Evolutionary conservation across 129 eudicot genomes (phyloP).

Genomic region (Apium graveolens): DNA sequence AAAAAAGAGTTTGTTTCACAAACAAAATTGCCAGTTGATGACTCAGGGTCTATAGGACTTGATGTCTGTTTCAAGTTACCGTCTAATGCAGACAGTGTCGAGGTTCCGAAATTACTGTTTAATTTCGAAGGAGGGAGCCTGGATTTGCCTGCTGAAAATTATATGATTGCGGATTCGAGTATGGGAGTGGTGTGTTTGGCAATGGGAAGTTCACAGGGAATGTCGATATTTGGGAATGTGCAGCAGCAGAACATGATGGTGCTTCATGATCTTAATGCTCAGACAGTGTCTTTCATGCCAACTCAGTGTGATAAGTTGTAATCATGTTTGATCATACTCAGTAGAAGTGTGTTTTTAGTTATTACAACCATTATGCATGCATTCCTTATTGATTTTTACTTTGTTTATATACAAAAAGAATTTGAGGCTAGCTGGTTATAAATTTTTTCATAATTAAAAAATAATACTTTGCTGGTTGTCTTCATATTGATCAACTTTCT

Average conservation of each 20-base stretch:
- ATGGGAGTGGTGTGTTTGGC: slow-evolving; percentile 65
- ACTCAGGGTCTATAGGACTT: slow-evolving; percentile 47
- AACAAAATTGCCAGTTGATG: slow-evolving; percentile 47
- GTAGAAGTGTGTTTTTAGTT: neutral
- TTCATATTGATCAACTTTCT: too few relatives aligned
- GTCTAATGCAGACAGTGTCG: slow-evolving; percentile 16
- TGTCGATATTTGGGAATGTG: slow-evolving; percentile 74
- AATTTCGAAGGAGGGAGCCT: slow-evolving; percentile 52
- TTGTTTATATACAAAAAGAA: neutral
- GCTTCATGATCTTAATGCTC: slow-evolving; percentile 58
- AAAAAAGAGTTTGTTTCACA: slow-evolving; percentile 44
- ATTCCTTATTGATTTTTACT: neutral
- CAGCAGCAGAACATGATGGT: slow-evolving; percentile 75
- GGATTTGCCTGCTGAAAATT: slow-evolving; percentile 66
- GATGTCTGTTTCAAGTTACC: slow-evolving; percentile 68
- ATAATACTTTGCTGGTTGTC: neutral
- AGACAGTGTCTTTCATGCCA: slow-evolving; percentile 60
- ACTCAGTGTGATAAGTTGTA: slow-evolving; percentile 46
- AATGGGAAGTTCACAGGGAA: slow-evolving; percentile 64
- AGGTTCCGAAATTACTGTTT: slow-evolving; percentile 60
- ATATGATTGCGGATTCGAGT: slow-evolving; percentile 50
- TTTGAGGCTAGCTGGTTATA: neutral
- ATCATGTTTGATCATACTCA: neutral
- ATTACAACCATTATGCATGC: neutral
- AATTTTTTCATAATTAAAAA: neutral